Conservation (phyloP, 1,139 yeast species). For the Williopsis jadinii region DNA sequence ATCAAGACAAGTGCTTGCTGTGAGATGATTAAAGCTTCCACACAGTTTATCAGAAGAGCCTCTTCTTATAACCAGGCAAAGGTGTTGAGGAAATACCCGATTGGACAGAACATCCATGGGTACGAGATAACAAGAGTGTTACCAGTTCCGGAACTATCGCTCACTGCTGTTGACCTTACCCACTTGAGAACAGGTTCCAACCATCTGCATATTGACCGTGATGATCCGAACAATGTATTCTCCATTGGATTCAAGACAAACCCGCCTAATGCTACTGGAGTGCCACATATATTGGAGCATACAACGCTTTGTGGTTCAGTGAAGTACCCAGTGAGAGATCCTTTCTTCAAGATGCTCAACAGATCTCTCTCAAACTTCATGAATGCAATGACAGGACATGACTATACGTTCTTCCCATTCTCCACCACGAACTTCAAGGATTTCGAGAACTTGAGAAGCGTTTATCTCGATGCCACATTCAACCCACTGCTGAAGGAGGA, state of each 20-base stretch:
- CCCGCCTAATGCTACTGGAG: constrained; percentile 90
- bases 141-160: constrained; percentile 73
- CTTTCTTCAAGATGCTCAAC: constrained; percentile 94
- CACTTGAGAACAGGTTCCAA: constrained; percentile 69
- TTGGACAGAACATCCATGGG: constrained; percentile 60
- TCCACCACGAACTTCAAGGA: constrained; percentile 87
- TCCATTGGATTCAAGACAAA: constrained; percentile 88
- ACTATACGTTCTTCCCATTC: constrained; percentile 92
- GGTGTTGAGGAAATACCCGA: constrained; percentile 42
- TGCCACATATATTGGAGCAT: constrained; percentile 93
- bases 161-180: constrained; percentile 67
- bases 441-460: constrained; percentile 76
- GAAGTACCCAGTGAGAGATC: constrained; percentile 91
- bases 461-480: constrained; percentile 81
- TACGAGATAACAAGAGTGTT: constrained; percentile 55
- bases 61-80: constrained; percentile 23
- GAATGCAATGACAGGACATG: constrained; percentile 99
- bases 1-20: too few relatives aligned
- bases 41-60: constrained; percentile 10
- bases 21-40: constrained; percentile 1
- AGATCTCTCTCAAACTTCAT: constrained; percentile 83
- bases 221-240: constrained; percentile 81
- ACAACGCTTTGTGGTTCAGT: constrained; percentile 91
- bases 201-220: constrained; percentile 79
- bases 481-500: constrained; percentile 71